Base-by-base conservation (phyloP, 345 rosid species). In the Xanthoceras sorbifolium region DNA sequence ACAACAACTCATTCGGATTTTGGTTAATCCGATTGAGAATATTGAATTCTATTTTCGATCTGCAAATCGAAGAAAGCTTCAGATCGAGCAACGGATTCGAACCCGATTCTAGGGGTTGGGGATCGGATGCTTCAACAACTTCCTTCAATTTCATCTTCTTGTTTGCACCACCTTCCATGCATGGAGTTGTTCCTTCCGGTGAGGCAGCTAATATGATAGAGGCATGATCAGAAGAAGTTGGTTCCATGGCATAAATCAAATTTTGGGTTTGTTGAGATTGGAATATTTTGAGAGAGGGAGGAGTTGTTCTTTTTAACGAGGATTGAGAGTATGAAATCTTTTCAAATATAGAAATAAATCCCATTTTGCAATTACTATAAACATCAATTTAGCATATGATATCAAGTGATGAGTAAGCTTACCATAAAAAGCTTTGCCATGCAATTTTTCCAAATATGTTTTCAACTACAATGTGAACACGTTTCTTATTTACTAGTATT, bases 151-250 rank as follows among this genome's bases (percentile, higher is more conserved):
- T 74, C 72, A 26, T 38, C 44, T 64, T 61, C 61, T 72, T 79
- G 15, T n/a, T 7, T 6, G 48, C 34, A 31, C 23, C 52, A 60
- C 20, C 26, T 9, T 22, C 40, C 1, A 12, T 40, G 17, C 50
- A 42, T 9, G 31, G 25, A 9, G 32, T 6, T 5, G 0, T 50
- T 26, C 60, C 84, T 9, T 54, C 76, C 0, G 40, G 8, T 22
- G 79, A 77, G 31, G 84, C 48, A 2, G 81, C 81, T 0, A 76
- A 81, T 54, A 82, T 65, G 77, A 71, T 82, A 6, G 85, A 82
- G 12, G 80, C 64, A 52, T 79, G n/a, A n/a, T n/a, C 74, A 7
- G 82, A 82, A 1, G 62, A 80, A 38, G 54, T 71, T 71, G 59
- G 7, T 55, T 55, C n/a, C n/a, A n/a, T n/a, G n/a, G n/a, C n/a